A percentile compares a stretch with the other conserved stretches of the same genome.
Evolutionary conservation across 2,329 filamentous ascomycete genomes (phyloP).

Genomic region (Lizonia empirigonia): DNA sequence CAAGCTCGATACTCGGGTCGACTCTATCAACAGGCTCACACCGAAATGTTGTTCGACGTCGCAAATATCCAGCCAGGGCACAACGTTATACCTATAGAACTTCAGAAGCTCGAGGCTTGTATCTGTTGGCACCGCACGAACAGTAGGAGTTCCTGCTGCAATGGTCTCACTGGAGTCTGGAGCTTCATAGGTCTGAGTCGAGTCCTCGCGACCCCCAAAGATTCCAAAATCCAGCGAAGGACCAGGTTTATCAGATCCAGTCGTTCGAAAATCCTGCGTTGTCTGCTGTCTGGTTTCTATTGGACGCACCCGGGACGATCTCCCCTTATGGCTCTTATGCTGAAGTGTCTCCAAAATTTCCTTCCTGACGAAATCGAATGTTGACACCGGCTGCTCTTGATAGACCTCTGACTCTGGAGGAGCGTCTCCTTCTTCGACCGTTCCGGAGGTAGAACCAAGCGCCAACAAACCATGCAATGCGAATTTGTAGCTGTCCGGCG

Average conservation of each 20-base stretch:
- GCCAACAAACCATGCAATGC: conserved; percentile 30
- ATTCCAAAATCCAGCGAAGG: not conserved
- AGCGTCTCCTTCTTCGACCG: not conserved
- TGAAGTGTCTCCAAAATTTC: not conserved
- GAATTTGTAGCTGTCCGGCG: conserved; percentile 27
- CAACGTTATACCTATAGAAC: conserved; percentile 59
- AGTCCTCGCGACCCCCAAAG: not conserved
- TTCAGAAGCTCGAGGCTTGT: conserved; percentile 44
- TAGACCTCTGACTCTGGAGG: not conserved
- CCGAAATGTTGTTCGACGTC: conserved; percentile 60
- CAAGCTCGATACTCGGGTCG: conserved; percentile 51
- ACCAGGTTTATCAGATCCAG: not conserved
- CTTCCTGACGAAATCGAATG: not conserved
- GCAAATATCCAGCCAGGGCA: conserved; percentile 64
- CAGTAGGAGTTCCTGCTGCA: not conserved
- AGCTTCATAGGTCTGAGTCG: not conserved
- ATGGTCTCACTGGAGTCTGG: not conserved
- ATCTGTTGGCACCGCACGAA: not conserved
- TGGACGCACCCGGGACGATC: not conserved
- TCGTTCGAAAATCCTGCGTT: not conserved
- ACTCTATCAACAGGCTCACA: conserved; percentile 57
- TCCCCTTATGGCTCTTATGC: not conserved
- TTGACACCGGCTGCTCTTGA: not conserved
- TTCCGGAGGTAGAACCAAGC: conserved; percentile 15
- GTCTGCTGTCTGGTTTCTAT: not conserved